phyloP scores from a whole-genome alignment of 441 rosid species.

The Pelargonium cotyledonis region DNA sequence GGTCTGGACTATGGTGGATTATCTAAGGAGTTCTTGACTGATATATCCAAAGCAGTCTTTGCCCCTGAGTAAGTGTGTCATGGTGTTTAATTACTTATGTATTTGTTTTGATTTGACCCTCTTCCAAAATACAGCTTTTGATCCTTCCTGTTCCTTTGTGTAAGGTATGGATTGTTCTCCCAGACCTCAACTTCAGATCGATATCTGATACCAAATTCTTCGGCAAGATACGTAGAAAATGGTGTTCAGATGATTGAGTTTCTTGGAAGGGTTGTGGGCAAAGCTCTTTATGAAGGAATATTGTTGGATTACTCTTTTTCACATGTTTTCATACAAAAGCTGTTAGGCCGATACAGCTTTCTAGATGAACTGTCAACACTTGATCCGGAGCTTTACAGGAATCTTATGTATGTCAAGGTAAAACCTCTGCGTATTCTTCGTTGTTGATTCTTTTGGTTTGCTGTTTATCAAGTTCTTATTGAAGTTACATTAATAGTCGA shows the following conservation, averaged over 20 bases:
- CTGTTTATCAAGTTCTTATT: constrained; percentile 9
- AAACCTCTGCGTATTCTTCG: constrained; percentile 18
- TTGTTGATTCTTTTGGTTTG: constrained; percentile 11
- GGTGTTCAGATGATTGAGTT: constrained; percentile 94
- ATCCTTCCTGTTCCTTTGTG: constrained; percentile 19
- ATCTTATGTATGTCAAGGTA: constrained; percentile 97
- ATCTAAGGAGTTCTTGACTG: constrained; percentile 94
- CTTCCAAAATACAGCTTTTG: constrained; percentile 13
- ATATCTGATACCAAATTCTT: constrained; percentile 76
- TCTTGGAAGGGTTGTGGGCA: constrained; percentile 97
- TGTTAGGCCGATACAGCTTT: constrained; percentile 95
- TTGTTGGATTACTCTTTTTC: constrained; percentile 92
- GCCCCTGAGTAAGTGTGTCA: constrained; percentile 73
- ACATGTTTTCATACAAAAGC: constrained; percentile 87
- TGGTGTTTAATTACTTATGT: constrained; percentile 15
- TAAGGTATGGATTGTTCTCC: constrained; percentile 82
- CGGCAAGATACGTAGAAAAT: constrained; percentile 80
- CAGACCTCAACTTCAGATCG: constrained; percentile 85
- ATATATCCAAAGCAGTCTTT: constrained; percentile 89
- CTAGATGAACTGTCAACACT: constrained; percentile 95
- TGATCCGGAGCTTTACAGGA: constrained; percentile 92
- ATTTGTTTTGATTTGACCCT: constrained; percentile 3
- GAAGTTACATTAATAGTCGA: background rate
- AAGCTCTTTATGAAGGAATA: constrained; percentile 97
- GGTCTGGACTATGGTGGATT: constrained; percentile 98